Percentiles rank a stretch among this genome's conserved stretches.
Conservation (phyloP, 2,329 filamentous ascomycete species). For the Ophiocordyceps camponoti-floridani region DNA sequence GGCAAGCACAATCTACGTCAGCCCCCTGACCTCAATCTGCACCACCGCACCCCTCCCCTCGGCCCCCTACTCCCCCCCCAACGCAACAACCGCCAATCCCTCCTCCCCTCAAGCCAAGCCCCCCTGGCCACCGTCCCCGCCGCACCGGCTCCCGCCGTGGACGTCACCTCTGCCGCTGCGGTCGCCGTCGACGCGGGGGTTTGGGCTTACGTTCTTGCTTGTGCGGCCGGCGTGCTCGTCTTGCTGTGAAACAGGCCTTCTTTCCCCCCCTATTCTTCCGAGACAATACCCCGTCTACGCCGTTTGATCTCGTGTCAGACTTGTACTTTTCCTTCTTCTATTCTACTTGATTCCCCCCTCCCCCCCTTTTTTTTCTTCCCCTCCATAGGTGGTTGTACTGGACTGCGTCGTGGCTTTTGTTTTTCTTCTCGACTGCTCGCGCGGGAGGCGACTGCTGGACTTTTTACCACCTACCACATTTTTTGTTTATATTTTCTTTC, state of each 20-base stretch:
- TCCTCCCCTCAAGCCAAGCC: neutral
- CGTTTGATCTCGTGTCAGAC: neutral
- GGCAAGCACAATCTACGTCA: conserved; percentile 7
- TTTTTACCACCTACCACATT: neutral
- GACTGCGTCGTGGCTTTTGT: neutral
- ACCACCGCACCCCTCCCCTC: conserved; percentile 11
- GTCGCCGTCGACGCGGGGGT: neutral
- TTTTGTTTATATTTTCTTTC: neutral
- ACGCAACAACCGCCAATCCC: conserved; percentile 3
- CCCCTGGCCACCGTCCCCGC: conserved; percentile 11
- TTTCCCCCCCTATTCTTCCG: neutral
- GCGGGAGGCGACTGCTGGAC: neutral
- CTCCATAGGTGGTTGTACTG: neutral
- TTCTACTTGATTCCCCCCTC: neutral
- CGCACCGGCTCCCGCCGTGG: conserved; percentile 7
- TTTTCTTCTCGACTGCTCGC: neutral
- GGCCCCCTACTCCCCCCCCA: conserved; percentile 4
- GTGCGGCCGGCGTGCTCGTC: neutral
- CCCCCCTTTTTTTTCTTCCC: neutral
- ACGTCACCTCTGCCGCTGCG: neutral
- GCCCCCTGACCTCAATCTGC: conserved; percentile 10
- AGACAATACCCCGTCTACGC: neutral
- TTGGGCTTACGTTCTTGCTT: neutral
- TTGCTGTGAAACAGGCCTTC: neutral
- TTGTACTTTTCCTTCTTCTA: neutral